Conservation (phyloP, 306 rosid species). For the Begonia masoniana region DNA sequence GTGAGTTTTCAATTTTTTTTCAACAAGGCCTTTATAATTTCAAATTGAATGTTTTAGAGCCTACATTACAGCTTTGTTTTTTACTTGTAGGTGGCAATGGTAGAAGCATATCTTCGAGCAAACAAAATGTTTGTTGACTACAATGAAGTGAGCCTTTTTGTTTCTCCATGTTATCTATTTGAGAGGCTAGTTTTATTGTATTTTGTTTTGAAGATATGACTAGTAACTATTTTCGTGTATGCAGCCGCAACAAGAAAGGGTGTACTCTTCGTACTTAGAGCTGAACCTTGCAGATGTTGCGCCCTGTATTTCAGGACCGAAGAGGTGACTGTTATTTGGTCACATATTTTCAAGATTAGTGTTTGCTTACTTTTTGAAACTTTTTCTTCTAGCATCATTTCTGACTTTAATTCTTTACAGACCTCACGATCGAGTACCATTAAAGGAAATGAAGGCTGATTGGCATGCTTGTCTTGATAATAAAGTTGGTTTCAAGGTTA, state of each 20-base stretch:
- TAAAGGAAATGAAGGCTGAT: conserved; percentile 86
- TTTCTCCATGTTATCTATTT: neutral
- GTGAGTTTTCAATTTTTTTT: conserved; percentile 28
- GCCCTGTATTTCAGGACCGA: conserved; percentile 92
- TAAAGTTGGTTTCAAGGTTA: conserved; percentile 94
- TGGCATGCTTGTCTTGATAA: conserved; percentile 88
- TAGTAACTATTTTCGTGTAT: conserved; percentile 8
- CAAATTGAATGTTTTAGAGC: neutral
- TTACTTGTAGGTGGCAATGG: conserved; percentile 58
- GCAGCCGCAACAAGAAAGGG: conserved; percentile 90
- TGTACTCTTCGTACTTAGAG: conserved; percentile 81
- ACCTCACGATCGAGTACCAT: conserved; percentile 82
- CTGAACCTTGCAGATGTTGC: conserved; percentile 67
- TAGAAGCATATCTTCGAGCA: conserved; percentile 90
- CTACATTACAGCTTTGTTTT: conserved; percentile 16
- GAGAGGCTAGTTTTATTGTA: neutral
- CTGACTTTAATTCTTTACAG: conserved; percentile 19
- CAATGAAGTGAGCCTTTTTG: conserved; percentile 40
- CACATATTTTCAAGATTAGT: neutral
- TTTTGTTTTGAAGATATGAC: neutral
- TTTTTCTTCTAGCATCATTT: neutral
- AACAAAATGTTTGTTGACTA: conserved; percentile 90
- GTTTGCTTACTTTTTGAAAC: neutral
- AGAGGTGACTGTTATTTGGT: conserved; percentile 40
- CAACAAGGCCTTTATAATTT: neutral